Conservation (phyloP, 306 rosid genomes). For the Abrus precatorius region DNA sequence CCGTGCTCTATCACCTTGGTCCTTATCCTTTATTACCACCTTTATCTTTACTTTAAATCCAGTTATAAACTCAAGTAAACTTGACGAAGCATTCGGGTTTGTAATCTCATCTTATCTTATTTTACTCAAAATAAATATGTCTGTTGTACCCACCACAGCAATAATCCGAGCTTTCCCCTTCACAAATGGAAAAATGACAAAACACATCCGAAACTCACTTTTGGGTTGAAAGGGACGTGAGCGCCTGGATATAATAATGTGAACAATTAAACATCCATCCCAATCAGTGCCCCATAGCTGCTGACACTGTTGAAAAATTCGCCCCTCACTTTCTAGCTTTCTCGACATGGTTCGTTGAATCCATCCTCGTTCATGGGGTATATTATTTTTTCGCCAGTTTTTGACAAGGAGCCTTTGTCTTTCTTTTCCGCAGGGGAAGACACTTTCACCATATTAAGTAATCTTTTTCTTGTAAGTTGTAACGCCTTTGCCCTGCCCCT, state of each 20-base stretch:
- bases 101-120: constrained; percentile 46
- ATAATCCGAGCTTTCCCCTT: constrained; percentile 38
- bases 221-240: constrained; percentile 51
- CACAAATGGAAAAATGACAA: constrained; percentile 40
- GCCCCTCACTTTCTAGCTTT: constrained; percentile 32
- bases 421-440: not conserved
- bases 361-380: constrained; percentile 11
- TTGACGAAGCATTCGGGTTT: constrained; percentile 10
- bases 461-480: not conserved
- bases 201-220: constrained; percentile 35
- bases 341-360: constrained; percentile 52
- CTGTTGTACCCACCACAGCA: constrained; percentile 19
- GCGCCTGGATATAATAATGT: constrained; percentile 8
- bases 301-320: constrained; percentile 52
- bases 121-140: constrained; percentile 47
- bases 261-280: constrained; percentile 23
- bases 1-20: constrained; percentile 50
- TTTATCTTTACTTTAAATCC: constrained; percentile 48
- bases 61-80: constrained; percentile 49
- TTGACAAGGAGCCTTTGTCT: constrained; percentile 29
- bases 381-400: not conserved
- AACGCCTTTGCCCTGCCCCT: not conserved
- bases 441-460: constrained; percentile 47
- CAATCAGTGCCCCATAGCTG: constrained; percentile 31
- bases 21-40: constrained; percentile 71